Evolutionary conservation across 306 rosid genomes (phyloP).

Genomic region (Glycyrrhiza uralensis): DNA sequence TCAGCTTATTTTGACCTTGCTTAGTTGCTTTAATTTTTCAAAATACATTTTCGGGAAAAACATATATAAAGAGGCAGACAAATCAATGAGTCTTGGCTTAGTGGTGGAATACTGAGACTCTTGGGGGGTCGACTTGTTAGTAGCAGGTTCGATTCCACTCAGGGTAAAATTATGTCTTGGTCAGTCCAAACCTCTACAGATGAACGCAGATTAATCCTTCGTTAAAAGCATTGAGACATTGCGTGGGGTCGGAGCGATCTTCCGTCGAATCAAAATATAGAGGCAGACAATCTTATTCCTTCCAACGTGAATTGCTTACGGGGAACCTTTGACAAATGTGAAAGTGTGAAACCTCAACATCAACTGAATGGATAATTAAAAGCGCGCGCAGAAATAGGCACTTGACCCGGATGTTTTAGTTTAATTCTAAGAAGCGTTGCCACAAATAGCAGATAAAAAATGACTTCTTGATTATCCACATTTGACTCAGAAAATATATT

Average conservation of each 20-base stretch:
- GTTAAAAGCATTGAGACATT: too few relatives aligned
- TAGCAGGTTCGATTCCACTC: too few relatives aligned
- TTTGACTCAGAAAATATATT: too few relatives aligned
- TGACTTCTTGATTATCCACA: background rate
- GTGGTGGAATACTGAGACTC: too few relatives aligned
- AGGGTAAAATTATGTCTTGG: too few relatives aligned
- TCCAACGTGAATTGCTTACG: background rate
- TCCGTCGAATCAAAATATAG: too few relatives aligned
- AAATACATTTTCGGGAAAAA: background rate
- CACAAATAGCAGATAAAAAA: background rate
- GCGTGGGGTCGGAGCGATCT: too few relatives aligned
- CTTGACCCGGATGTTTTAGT: slow-evolving; percentile 24
- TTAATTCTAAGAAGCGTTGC: background rate
- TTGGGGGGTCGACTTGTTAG: too few relatives aligned
- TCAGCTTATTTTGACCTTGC: background rate
- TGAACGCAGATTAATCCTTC: too few relatives aligned
- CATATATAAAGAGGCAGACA: background rate
- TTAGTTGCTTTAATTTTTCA: background rate
- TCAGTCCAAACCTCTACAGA: too few relatives aligned
- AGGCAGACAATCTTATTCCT: background rate
- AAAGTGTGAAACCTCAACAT: background rate
- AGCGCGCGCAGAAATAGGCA: slow-evolving; percentile 28
- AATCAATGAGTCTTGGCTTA: too few relatives aligned
- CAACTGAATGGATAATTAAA: background rate
- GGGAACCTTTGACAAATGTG: background rate